Evolutionary conservation across 257 asterid species (phyloP).

Genomic region (Echites panduratus): DNA sequence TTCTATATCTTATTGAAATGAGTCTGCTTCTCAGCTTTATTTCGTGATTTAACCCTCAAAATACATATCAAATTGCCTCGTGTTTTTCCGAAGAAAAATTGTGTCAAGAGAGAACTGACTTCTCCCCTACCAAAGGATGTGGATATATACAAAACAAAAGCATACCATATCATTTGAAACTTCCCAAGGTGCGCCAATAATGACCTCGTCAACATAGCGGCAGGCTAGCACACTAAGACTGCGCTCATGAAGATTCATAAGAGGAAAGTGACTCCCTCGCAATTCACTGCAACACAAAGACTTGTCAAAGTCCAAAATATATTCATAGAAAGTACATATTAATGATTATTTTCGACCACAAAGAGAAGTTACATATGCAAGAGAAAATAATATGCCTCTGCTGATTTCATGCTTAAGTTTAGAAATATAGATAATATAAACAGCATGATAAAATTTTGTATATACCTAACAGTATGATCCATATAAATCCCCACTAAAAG

Average conservation of each 20-base stretch:
- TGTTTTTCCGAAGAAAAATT: not conserved
- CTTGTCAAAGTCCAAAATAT: conserved; percentile 7
- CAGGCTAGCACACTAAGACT: conserved; percentile 91
- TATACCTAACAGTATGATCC: conserved; percentile 75
- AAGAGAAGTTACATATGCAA: not conserved
- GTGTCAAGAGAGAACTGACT: not conserved
- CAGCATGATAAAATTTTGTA: not conserved
- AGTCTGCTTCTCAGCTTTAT: not conserved
- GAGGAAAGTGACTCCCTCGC: conserved; percentile 66
- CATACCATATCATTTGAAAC: conserved; percentile 79
- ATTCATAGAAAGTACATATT: not conserved
- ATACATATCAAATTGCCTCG: not conserved
- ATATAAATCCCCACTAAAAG: conserved; percentile 86
- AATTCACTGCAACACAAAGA: conserved; percentile 51
- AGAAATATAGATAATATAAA: not conserved
- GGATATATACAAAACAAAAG: conserved; percentile 1
- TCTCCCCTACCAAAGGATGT: not conserved
- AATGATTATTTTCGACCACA: not conserved
- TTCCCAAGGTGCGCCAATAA: conserved; percentile 91
- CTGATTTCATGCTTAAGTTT: not conserved
- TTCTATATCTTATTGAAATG: not conserved
- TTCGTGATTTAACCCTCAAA: not conserved
- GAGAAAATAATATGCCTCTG: not conserved
- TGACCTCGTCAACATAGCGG: conserved; percentile 93
- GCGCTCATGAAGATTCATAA: conserved; percentile 88